Evolutionary conservation across 352 stramenopile species (phyloP).

Genomic region (Globisporangium spiculum): DNA sequence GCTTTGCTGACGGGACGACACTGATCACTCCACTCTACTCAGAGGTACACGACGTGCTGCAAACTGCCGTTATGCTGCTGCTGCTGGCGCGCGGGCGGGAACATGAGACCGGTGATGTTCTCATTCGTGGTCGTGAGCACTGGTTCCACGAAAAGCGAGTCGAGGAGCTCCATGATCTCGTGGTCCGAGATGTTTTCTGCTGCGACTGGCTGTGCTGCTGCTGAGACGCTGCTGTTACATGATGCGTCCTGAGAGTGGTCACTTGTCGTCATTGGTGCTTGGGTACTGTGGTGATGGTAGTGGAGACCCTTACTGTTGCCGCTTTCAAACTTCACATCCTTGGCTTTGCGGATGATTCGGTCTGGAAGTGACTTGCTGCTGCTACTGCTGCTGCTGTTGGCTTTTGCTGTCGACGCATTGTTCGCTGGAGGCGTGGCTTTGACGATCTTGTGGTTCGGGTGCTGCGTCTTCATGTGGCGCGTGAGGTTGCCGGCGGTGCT

Average conservation of each 20-base stretch:
- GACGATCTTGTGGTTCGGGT: conserved; percentile 23
- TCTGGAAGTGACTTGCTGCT: conserved; percentile 1
- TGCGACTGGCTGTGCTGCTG: background rate
- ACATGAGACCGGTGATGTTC: background rate
- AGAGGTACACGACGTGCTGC: conserved; percentile 1
- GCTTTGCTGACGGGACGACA: background rate
- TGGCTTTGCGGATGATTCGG: conserved; percentile 1
- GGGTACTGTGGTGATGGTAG: background rate
- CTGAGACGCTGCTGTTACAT: no score
- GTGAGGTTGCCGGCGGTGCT: conserved; percentile 69
- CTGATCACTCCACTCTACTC: background rate
- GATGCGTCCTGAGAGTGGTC: background rate
- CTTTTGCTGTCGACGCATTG: background rate
- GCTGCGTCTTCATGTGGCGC: conserved; percentile 62
- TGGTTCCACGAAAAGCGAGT: conserved; percentile 16
- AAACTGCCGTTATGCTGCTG: background rate
- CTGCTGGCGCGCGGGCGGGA: background rate
- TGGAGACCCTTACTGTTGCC: background rate
- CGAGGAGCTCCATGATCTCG: conserved; percentile 22
- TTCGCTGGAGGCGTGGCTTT: conserved; percentile 1
- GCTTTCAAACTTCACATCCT: background rate
- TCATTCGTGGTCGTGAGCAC: background rate
- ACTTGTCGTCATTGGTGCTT: conserved; percentile 5
- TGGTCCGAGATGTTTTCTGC: conserved; percentile 14
- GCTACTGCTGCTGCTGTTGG: background rate